Evolutionary conservation across 371 early-diverging fungal genomes (phyloP).

Genomic region (Rhizopus sp.): DNA sequence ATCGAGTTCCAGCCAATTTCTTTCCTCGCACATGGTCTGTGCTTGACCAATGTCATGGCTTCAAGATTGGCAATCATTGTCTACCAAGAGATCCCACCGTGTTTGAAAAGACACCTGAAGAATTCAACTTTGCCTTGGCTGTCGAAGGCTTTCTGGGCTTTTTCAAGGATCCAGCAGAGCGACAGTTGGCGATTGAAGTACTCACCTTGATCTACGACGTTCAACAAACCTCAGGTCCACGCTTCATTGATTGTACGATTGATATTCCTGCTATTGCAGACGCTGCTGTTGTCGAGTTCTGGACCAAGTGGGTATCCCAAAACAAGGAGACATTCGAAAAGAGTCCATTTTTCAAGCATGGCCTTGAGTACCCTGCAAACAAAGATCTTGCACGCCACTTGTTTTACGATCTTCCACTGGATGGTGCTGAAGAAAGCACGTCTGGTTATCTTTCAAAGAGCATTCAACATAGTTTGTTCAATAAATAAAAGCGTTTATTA

Average conservation of each 20-base stretch:
- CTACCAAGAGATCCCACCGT: constrained; percentile 84
- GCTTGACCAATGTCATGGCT: constrained; percentile 58
- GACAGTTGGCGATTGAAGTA: constrained; percentile 78
- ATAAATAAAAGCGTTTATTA: constrained; percentile 9
- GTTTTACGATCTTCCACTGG: constrained; percentile 81
- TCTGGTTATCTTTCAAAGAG: constrained; percentile 56
- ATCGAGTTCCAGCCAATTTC: constrained; percentile 78
- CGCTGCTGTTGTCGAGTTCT: constrained; percentile 68
- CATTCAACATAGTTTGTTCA: constrained; percentile 10
- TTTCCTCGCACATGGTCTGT: constrained; percentile 80
- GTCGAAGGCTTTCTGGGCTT: constrained; percentile 73
- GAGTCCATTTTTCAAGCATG: constrained; percentile 25
- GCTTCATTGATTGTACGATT: constrained; percentile 52
- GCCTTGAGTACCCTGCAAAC: constrained; percentile 60
- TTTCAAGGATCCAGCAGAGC: constrained; percentile 83
- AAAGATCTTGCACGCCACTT: constrained; percentile 66
- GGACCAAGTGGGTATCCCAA: constrained; percentile 66
- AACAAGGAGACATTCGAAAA: constrained; percentile 31
- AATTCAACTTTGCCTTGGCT: constrained; percentile 76
- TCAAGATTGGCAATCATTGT: constrained; percentile 56
- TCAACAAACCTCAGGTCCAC: constrained; percentile 66
- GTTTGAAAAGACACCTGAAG: constrained; percentile 85
- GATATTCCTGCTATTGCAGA: constrained; percentile 66
- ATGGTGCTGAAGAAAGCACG: constrained; percentile 66
- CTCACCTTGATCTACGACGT: constrained; percentile 65